Percentiles rank a stretch among this genome's conserved stretches.
phyloP scores from a whole-genome alignment of 192 early-diverging fungal genomes.

The Mortierella alpina region DNA sequence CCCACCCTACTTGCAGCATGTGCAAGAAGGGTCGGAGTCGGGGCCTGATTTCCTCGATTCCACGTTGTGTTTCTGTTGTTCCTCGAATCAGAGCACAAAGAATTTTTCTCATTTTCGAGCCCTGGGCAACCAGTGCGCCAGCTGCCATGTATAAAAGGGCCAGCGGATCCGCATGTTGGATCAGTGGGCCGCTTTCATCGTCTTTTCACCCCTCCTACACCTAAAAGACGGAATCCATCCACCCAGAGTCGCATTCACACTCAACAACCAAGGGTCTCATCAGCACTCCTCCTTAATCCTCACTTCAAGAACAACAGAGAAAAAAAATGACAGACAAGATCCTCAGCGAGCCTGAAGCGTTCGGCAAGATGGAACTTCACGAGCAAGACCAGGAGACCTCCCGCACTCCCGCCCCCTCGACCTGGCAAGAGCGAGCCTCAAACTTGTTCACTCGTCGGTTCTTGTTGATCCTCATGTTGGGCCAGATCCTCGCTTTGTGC shows the following conservation, averaged over 20 bases:
- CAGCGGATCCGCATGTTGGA: conserved; percentile 9
- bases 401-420: not conserved
- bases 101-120: too few species aligned
- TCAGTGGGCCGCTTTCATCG: conserved; percentile 55
- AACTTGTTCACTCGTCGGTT: conserved; percentile 41
- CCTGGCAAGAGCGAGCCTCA: conserved; percentile 1
- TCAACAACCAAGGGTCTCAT: not conserved
- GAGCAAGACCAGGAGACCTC: conserved; percentile 4
- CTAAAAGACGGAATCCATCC: conserved; percentile 45
- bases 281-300: not conserved
- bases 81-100: too few species aligned
- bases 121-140: too few species aligned
- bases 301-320: conserved; percentile 6
- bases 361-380: conserved; percentile 13
- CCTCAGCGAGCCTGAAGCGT: not conserved
- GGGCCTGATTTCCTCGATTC: too few species aligned
- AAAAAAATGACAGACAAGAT: conserved; percentile 12
- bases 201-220: conserved; percentile 54
- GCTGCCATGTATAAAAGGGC: conserved; percentile 20
- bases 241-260: conserved; percentile 1
- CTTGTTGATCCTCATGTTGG: conserved; percentile 60
- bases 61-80: too few species aligned
- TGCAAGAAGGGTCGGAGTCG: too few species aligned
- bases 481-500: conserved; percentile 78
- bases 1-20: too few species aligned